phyloP scores from a whole-genome alignment of 2,329 filamentous ascomycete species.

The Tricladium varicosporioides region DNA sequence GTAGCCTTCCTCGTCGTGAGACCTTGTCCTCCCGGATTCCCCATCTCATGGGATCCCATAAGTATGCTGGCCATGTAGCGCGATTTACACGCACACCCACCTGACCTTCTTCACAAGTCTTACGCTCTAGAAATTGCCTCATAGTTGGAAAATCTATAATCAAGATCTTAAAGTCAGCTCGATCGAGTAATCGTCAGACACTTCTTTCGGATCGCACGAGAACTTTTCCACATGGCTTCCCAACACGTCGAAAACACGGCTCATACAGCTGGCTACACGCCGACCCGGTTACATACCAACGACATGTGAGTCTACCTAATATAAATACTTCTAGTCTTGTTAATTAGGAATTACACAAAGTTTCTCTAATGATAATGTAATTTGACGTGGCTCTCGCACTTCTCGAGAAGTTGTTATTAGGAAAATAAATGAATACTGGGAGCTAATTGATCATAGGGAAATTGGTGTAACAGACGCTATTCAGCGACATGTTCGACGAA shows the following conservation, averaged over 20 bases:
- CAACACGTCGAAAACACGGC: conserved; percentile 19
- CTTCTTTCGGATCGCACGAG: neutral
- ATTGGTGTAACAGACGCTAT: conserved; percentile 53
- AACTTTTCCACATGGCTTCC: neutral
- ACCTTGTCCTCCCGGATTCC: neutral
- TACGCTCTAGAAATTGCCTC: neutral
- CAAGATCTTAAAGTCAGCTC: too few species aligned
- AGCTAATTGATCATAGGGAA: conserved; percentile 33
- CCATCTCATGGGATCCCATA: neutral
- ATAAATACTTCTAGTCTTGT: too few species aligned
- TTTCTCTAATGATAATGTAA: too few species aligned
- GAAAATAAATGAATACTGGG: too few species aligned
- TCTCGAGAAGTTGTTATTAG: too few species aligned
- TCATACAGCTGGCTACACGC: conserved; percentile 21
- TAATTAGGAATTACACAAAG: too few species aligned
- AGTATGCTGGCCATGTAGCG: neutral
- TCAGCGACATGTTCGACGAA: conserved; percentile 46
- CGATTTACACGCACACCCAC: neutral
- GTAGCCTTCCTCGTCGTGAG: neutral
- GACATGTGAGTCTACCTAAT: conserved; percentile 24
- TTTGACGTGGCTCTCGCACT: too few species aligned
- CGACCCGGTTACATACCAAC: conserved; percentile 24
- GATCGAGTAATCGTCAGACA: neutral
- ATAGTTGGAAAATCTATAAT: neutral
- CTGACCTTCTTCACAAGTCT: neutral